Percentiles rank a stretch among this genome's conserved stretches.
phyloP scores from a whole-genome alignment of 2,329 filamentous ascomycete genomes.

The Geosmithia morbida region DNA sequence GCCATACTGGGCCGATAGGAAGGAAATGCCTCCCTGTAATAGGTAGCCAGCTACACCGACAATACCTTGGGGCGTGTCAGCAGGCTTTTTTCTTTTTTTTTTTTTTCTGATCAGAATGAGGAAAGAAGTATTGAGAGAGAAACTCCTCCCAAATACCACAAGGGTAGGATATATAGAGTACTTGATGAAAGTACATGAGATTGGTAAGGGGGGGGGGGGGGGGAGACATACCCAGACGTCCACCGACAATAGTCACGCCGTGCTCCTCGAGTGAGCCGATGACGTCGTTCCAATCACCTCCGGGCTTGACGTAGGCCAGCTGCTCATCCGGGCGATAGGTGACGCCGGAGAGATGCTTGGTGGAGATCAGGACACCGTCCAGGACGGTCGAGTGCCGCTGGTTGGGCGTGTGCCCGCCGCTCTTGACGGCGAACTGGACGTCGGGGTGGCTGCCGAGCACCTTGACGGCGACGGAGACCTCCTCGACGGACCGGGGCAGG shows the following conservation, averaged over 20 bases:
- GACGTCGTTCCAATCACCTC: slow-evolving; percentile 23
- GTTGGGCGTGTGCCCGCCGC: slow-evolving; percentile 5
- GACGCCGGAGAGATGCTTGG: slow-evolving; percentile 12
- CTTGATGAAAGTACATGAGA: no score
- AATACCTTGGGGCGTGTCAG: no score
- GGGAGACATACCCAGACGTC: slow-evolving; percentile 16
- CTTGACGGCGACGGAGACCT: slow-evolving; percentile 7
- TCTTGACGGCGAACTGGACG: slow-evolving; percentile 6
- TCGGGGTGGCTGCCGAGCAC: slow-evolving; percentile 2
- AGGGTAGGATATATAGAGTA: no score
- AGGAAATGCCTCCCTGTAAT: slow-evolving; percentile 11
- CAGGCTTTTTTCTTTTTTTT: no score
- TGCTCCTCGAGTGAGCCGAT: slow-evolving; percentile 12
- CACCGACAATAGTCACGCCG: slow-evolving; percentile 25
- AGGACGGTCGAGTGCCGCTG: slow-evolving; percentile 1
- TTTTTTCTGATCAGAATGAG: no score
- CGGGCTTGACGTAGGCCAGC: slow-evolving; percentile 18
- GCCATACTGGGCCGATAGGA: slow-evolving; percentile 6
- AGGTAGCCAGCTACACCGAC: slow-evolving; percentile 15
- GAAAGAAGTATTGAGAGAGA: no score
- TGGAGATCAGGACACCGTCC: slow-evolving; percentile 6
- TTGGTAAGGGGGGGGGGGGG: no score
- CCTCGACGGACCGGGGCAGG: slow-evolving; percentile 6
- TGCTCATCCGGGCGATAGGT: slow-evolving; percentile 12
- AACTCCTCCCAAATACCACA: no score